Percentiles rank a stretch among this genome's conserved stretches.
Conservation (phyloP, 2,329 filamentous ascomycete species). For the Ophiostoma australiae region DNA sequence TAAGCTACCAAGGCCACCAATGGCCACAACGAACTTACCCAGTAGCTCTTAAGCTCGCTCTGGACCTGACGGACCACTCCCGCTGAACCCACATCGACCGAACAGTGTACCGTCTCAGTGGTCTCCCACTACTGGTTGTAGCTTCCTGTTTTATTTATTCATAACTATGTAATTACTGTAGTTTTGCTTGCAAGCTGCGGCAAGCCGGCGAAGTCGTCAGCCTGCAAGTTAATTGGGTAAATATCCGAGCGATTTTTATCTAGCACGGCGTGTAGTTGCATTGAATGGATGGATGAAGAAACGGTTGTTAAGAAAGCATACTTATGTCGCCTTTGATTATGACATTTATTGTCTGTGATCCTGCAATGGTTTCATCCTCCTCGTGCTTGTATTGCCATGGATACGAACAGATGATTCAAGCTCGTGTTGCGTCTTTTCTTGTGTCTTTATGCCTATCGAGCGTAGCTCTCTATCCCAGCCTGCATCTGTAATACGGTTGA, state of each 20-base stretch:
- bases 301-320: not conserved
- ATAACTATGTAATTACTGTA: too few species aligned
- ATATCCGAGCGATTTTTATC: not conserved
- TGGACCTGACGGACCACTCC: not conserved
- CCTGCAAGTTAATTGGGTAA: not conserved
- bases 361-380: not conserved
- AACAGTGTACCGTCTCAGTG: not conserved
- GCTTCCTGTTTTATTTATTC: too few species aligned
- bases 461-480: not conserved
- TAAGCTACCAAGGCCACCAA: not conserved
- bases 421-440: not conserved
- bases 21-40: not conserved
- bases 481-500: not conserved
- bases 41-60: not conserved
- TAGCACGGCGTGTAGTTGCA: not conserved
- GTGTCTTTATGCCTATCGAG: not conserved
- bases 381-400: not conserved
- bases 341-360: not conserved
- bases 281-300: not conserved
- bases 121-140: not conserved
- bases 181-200: not conserved
- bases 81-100: not conserved
- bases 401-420: not conserved
- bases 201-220: not conserved
- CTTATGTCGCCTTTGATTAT: not conserved